Conservation (phyloP, 2,329 filamentous ascomycete species). For the Botrytis fabae region DNA sequence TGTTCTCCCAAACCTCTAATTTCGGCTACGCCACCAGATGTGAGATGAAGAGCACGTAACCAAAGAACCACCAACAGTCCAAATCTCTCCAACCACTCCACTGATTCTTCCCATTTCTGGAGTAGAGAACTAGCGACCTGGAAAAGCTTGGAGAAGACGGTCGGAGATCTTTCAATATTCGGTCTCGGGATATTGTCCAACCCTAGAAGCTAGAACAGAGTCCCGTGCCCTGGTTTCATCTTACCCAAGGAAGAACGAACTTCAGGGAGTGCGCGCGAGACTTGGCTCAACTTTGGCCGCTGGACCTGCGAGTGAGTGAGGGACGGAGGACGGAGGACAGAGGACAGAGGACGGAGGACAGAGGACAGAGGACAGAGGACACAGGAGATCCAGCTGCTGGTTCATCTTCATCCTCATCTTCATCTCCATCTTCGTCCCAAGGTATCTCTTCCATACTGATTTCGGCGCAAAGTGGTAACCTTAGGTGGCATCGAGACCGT, state of each 20-base stretch:
- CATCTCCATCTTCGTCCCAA: not conserved
- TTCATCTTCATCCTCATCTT: not conserved
- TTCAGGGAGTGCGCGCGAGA: not conserved
- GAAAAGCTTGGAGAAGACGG: conserved; percentile 14
- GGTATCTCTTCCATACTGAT: not conserved
- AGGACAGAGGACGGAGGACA: not conserved
- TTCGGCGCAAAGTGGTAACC: not conserved
- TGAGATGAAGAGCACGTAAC: conserved; percentile 14
- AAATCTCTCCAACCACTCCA: not conserved
- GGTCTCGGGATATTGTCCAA: not conserved
- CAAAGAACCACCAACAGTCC: not conserved
- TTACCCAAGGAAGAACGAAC: not conserved
- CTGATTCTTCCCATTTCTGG: conserved; percentile 5
- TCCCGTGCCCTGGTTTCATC: conserved; percentile 8
- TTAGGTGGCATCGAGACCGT: not conserved
- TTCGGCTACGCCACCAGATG: not conserved
- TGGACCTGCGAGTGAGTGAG: not conserved
- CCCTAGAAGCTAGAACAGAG: not conserved
- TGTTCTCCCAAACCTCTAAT: conserved; percentile 9
- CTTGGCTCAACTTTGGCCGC: not conserved
- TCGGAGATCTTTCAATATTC: conserved; percentile 22
- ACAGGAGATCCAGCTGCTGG: not conserved
- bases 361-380: not conserved
- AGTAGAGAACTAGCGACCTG: not conserved
- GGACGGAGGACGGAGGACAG: not conserved